Base-by-base conservation (phyloP, 2,329 filamentous ascomycete species). In the Cladophialophora bantiana region DNA sequence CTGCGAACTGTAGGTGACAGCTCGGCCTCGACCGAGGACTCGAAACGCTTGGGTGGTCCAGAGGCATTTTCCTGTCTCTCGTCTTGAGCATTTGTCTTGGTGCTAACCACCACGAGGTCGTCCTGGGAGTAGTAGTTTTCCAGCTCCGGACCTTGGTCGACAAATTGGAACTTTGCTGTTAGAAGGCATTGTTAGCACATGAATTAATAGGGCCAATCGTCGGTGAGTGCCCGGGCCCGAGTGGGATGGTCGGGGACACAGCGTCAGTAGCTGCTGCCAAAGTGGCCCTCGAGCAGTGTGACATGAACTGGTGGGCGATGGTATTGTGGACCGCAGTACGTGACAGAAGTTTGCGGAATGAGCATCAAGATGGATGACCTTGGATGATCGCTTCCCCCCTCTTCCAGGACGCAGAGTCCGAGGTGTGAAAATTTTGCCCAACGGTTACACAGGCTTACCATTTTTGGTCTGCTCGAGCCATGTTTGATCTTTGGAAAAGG, bases 91-190 rank as follows among this genome's bases (percentile, higher is more conserved):
- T 61, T 42, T 34, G 66, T 50, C 40, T 59, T 71, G 55, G 62
- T 59, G n/a, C 36, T 61, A 45, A 20, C 53, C 52, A 65, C 50
- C 48, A 61, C 57, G 45, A 65, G 15, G 12, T 71, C 67, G 54
- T 72, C 70, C 61, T 68, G 66, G 31, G 71, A 66, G 60, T 73
- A 73, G 61, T 71, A 71, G 53, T 73, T 72, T 62, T 73, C 70
- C 38, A 73, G 59, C 50, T 73, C 71, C 4, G 70, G 70, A 10
- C 69, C 69, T 62, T 72, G 66, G 45, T 73, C 71, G 56, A 72
- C 70, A 48, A 73, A 71, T 66, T 73, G 71, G 48, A 73, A 68
- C 62, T 69, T 73, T 3, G 69, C 71, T 73, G 58, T 58, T 32
- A 48, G 38, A 35, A 40, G 58, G 48, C 26, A 36, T 18, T 12